Conservation (phyloP, 495 filamentous ascomycete genomes). For the Ascobolus immersus region DNA sequence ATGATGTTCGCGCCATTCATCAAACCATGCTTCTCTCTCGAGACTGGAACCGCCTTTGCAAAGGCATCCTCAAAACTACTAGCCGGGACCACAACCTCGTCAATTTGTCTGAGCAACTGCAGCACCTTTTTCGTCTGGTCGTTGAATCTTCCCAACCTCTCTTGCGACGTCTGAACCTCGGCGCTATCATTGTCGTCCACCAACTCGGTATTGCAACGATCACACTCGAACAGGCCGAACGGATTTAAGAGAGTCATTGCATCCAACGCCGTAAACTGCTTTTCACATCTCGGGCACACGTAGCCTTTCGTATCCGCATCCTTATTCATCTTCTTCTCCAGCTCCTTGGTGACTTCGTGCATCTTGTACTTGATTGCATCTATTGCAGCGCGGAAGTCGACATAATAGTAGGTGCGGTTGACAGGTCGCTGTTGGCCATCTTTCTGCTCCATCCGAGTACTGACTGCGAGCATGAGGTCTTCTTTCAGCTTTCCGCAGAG, state of each 20-base stretch:
- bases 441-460: conserved; percentile 51
- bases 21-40: conserved; percentile 34
- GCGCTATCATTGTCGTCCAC: conserved; percentile 37
- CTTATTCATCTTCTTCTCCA: conserved; percentile 56
- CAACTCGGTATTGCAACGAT: conserved; percentile 49
- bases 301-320: conserved; percentile 75
- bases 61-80: conserved; percentile 67
- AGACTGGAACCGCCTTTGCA: conserved; percentile 30
- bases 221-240: conserved; percentile 38
- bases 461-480: conserved; percentile 59
- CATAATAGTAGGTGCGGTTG: conserved; percentile 80
- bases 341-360: conserved; percentile 54
- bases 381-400: conserved; percentile 79
- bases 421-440: conserved; percentile 59
- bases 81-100: conserved; percentile 54
- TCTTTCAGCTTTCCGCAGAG: conserved; percentile 60
- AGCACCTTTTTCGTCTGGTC: conserved; percentile 65
- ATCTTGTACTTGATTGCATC: conserved; percentile 93
- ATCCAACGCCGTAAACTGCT: conserved; percentile 64
- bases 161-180: conserved; percentile 43
- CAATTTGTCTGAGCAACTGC: conserved; percentile 63
- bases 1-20: conserved; percentile 27
- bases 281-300: conserved; percentile 56
- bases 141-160: conserved; percentile 67
- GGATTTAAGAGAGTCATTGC: conserved; percentile 31